These are phyloP conservation scores for Talaromyces ruber DNA, from an alignment of 495 filamentous ascomycete species.

Conservation along the genomic window DNA sequence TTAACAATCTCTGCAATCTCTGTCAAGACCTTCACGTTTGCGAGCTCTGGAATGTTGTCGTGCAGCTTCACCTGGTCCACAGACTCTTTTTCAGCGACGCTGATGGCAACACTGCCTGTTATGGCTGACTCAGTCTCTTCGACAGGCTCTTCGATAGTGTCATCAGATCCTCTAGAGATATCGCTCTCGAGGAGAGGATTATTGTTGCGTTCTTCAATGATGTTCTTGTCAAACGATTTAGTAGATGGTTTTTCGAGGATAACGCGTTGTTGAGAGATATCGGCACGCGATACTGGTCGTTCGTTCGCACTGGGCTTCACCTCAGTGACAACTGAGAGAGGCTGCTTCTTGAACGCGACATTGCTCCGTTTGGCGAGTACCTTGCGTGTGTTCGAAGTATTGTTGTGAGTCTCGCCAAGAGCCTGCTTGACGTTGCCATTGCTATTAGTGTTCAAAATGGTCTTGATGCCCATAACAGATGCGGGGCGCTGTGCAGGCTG, in stretches of 20 bases:
- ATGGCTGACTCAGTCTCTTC: background rate
- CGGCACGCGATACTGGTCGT: constrained; percentile 18
- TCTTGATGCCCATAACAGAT: constrained; percentile 38
- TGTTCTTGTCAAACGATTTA: background rate
- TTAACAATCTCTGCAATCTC: background rate
- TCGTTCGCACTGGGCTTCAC: constrained; percentile 26
- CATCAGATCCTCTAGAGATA: background rate
- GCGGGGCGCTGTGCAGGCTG: constrained; percentile 60
- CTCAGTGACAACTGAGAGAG: constrained; percentile 22
- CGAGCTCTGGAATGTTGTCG: background rate
- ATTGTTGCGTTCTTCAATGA: background rate
- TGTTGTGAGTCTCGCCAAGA: constrained; percentile 18
- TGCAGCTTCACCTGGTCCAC: background rate
- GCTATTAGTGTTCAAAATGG: constrained; percentile 33
- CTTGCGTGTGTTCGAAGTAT: constrained; percentile 33
- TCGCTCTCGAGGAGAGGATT: background rate
- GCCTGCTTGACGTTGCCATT: constrained; percentile 28
- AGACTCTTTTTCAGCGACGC: background rate
- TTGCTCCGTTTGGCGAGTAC: constrained; percentile 51
- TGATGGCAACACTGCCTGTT: background rate
- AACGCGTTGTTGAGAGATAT: constrained; percentile 7
- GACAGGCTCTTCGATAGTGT: background rate
- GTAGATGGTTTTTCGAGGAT: background rate
- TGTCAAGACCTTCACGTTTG: background rate
- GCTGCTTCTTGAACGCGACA: constrained; percentile 54